phyloP scores from a whole-genome alignment of 75 land plant genomes.

The Larix kaempferi region DNA sequence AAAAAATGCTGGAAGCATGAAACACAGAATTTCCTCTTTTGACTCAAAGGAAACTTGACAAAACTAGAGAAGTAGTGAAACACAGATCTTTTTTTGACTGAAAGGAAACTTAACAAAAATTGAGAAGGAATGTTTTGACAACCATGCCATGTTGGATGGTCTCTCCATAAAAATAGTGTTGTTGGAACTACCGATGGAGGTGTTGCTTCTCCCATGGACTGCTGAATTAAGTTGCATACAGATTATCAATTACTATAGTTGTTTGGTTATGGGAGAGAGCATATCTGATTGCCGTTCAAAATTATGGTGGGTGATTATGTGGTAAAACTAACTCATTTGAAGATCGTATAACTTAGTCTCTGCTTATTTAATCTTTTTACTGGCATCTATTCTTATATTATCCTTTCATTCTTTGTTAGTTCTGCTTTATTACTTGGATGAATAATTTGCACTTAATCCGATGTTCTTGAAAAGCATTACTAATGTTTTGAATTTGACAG shows the following conservation, averaged over 20 bases:
- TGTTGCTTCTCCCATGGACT: no score
- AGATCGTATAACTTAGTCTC: not conserved
- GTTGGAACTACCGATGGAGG: no score
- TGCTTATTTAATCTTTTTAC: not conserved
- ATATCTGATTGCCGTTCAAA: not conserved
- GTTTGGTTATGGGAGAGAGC: not conserved
- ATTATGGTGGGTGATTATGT: not conserved
- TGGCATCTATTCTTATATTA: not conserved
- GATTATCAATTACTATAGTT: not conserved
- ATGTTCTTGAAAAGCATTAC: not conserved
- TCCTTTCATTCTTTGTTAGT: not conserved
- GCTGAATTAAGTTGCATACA: no score
- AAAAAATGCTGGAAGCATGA: no score
- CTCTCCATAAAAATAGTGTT: no score
- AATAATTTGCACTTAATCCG: not conserved
- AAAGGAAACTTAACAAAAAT: no score
- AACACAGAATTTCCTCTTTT: no score
- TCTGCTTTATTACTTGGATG: not conserved
- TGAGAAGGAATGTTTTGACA: no score
- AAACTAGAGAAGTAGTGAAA: no score
- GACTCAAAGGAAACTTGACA: no score
- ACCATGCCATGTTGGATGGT: no score
- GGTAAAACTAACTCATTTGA: not conserved
- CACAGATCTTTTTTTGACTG: no score
- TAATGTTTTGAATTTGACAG: conserved; percentile 26